These are phyloP conservation scores for Juglanconis sp. DNA, from an alignment of 2,329 filamentous ascomycete species.

Conservation along the genomic window DNA sequence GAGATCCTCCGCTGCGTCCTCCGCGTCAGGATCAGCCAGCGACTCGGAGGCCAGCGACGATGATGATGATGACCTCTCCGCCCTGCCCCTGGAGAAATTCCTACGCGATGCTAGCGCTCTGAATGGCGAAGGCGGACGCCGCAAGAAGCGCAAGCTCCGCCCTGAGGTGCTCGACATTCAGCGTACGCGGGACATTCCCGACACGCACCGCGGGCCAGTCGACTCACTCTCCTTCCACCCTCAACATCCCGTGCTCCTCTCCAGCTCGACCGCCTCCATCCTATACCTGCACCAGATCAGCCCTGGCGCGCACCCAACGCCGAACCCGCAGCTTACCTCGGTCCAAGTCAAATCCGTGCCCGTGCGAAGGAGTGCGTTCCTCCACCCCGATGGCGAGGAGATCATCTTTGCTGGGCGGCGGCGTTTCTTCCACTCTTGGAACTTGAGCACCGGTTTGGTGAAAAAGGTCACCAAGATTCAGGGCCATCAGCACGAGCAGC, in stretches of 20 bases:
- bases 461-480: conserved; percentile 77
- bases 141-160: conserved; percentile 68
- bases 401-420: conserved; percentile 87
- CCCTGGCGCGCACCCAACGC: conserved; percentile 68
- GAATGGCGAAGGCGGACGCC: conserved; percentile 45
- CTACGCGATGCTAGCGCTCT: conserved; percentile 72
- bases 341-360: conserved; percentile 82
- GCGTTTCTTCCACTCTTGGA: conserved; percentile 92
- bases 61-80: conserved; percentile 58
- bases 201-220: conserved; percentile 74
- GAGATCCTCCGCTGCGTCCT: conserved; percentile 47
- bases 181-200: conserved; percentile 79
- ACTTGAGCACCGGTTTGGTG: conserved; percentile 75
- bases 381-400: conserved; percentile 67
- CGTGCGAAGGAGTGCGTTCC: conserved; percentile 80
- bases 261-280: conserved; percentile 80
- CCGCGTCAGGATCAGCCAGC: conserved; percentile 30
- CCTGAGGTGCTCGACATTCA: conserved; percentile 90
- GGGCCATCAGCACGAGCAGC: conserved; percentile 77
- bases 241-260: conserved; percentile 80
- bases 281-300: conserved; percentile 88
- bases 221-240: conserved; percentile 88
- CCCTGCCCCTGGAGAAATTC: conserved; percentile 74
- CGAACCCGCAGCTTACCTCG: conserved; percentile 87
- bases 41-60: conserved; percentile 30